Conservation (phyloP, 192 early-diverging fungal genomes). For the Dissophora ornata region DNA sequence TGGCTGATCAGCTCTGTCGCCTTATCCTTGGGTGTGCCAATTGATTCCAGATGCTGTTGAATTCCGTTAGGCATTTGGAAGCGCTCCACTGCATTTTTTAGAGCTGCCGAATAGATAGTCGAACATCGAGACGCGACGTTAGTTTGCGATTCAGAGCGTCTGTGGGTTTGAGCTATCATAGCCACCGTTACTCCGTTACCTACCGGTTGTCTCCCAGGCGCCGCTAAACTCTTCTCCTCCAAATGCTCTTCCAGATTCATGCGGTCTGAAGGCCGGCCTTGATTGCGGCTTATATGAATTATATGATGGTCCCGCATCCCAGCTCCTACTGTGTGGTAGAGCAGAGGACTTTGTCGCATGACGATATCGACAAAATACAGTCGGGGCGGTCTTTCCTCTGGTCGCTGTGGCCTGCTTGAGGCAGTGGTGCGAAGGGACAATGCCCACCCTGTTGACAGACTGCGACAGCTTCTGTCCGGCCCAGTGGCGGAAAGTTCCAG, state of each 20-base stretch:
- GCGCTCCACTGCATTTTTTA: conserved; percentile 28
- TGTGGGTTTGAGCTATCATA: no score
- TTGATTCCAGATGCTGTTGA: conserved; percentile 25
- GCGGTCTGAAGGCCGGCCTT: background rate
- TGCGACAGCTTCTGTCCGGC: background rate
- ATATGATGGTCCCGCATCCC: background rate
- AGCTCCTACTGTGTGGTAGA: background rate
- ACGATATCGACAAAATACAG: background rate
- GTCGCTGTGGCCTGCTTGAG: background rate
- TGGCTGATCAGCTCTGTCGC: conserved; percentile 15
- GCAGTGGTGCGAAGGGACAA: background rate
- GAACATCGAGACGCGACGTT: no score
- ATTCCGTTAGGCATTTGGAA: conserved; percentile 27
- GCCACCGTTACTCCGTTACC: no score
- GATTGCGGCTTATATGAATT: background rate
- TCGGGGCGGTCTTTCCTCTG: background rate
- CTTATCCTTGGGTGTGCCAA: conserved; percentile 26
- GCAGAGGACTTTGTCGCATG: background rate
- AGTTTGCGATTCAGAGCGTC: no score
- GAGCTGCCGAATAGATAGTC: conserved; percentile 18
- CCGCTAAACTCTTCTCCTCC: conserved; percentile 33
- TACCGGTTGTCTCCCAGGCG: conserved; percentile 37
- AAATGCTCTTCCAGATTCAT: conserved; percentile 5
- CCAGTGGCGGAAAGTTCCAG: conserved; percentile 4
- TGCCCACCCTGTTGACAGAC: background rate